Evolutionary conservation across 202 grass and related monocot species (phyloP).

Genomic region (Elaeis oleifera): DNA sequence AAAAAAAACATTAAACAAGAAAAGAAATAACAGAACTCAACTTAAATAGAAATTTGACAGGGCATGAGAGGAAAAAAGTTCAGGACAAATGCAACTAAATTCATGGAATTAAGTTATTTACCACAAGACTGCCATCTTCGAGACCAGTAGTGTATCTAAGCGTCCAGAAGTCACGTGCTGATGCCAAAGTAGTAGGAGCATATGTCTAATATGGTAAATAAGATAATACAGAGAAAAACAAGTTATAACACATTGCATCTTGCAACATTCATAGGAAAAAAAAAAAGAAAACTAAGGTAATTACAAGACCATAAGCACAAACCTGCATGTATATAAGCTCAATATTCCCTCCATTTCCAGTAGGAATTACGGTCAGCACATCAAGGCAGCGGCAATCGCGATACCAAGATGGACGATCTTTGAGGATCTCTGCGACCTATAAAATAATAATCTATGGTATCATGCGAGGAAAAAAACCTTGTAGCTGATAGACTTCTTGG

Average conservation of each 20-base stretch:
- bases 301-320: background rate
- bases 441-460: conserved; percentile 3
- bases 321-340: conserved; percentile 99
- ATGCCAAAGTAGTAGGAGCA: conserved; percentile 66
- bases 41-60: background rate
- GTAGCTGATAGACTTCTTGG: background rate
- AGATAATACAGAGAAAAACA: background rate
- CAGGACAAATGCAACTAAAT: background rate
- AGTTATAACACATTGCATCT: background rate
- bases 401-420: conserved; percentile 86
- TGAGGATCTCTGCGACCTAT: conserved; percentile 94
- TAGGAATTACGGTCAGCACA: conserved; percentile 65
- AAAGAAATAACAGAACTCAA: too few species aligned
- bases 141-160: conserved; percentile 86
- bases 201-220: conserved; percentile 44
- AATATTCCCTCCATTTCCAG: conserved; percentile 84
- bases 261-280: too few species aligned
- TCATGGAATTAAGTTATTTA: conserved; percentile 24
- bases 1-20: background rate
- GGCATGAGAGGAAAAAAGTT: background rate
- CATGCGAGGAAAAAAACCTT: background rate
- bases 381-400: conserved; percentile 78
- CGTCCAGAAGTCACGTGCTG: conserved; percentile 83
- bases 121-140: conserved; percentile 99
- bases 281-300: too few species aligned